Percentiles rank a stretch among this genome's conserved stretches.
Conservation (phyloP, 2,329 filamentous ascomycete species). For the Alternaria panax region DNA sequence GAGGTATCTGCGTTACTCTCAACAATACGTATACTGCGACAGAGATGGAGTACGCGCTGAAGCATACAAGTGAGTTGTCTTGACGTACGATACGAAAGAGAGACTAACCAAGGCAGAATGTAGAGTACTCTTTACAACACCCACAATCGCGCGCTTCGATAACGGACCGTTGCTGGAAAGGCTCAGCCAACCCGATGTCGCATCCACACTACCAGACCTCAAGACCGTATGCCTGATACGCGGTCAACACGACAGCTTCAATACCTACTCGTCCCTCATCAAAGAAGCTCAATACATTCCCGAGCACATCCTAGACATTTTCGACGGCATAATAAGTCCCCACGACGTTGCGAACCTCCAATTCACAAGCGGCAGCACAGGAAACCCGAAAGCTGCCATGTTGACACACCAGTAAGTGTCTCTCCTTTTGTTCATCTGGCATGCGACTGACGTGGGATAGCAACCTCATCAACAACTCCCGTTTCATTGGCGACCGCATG, state of each 20-base stretch:
- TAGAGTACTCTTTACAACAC: conserved; percentile 76
- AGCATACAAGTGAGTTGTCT: conserved; percentile 67
- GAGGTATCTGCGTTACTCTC: conserved; percentile 70
- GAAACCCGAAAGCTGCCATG: conserved; percentile 50
- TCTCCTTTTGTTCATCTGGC: background rate
- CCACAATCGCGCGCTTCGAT: conserved; percentile 70
- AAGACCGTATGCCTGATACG: conserved; percentile 44
- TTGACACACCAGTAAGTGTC: conserved; percentile 47
- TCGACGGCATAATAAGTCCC: conserved; percentile 45
- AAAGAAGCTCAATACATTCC: conserved; percentile 38
- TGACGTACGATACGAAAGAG: background rate
- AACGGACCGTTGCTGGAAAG: conserved; percentile 65
- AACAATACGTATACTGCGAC: conserved; percentile 83
- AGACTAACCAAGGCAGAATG: conserved; percentile 60
- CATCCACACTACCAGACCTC: conserved; percentile 35
- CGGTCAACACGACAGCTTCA: conserved; percentile 56
- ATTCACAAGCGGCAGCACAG: conserved; percentile 51
- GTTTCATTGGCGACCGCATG: conserved; percentile 71
- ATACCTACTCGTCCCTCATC: conserved; percentile 67
- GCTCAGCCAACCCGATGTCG: conserved; percentile 31
- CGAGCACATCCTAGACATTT: conserved; percentile 45
- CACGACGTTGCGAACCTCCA: conserved; percentile 49
- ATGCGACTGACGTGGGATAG: conserved; percentile 21
- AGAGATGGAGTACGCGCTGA: conserved; percentile 74
- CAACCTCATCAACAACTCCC: conserved; percentile 51